Conservation (phyloP, 768 basidiomycete species). For the Roridomyces roridus region DNA sequence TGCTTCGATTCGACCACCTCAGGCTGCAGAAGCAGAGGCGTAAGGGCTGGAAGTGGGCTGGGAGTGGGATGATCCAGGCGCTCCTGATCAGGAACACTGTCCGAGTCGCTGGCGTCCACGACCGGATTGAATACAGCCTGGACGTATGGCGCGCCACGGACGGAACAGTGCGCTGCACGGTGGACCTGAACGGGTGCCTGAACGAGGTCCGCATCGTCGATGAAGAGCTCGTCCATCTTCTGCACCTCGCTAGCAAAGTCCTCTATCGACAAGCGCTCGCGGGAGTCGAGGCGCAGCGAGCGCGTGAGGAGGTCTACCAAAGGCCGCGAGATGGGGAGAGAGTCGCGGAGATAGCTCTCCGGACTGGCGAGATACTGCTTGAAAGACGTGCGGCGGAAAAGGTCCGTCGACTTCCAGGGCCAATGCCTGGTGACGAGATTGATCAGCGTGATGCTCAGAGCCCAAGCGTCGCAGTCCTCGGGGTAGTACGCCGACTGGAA, state of each 20-base stretch:
- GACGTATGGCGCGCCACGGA: no score
- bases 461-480: conserved; percentile 44
- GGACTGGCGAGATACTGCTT: conserved; percentile 35
- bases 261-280: not conserved
- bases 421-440: conserved; percentile 59
- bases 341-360: conserved; percentile 48
- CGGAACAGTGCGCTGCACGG: no score
- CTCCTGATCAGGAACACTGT: no score
- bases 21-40: no score
- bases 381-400: conserved; percentile 1
- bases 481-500: conserved; percentile 10
- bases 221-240: not conserved
- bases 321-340: conserved; percentile 54
- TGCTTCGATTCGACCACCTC: no score
- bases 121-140: no score
- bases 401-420: conserved; percentile 54
- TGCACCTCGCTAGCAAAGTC: not conserved
- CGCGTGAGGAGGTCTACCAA: conserved; percentile 13
- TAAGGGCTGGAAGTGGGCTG: no score
- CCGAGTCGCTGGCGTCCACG: no score
- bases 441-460: conserved; percentile 55
- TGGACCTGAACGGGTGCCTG: no score
- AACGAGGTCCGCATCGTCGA: conserved; percentile 9
- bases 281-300: conserved; percentile 2
- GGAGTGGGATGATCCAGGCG: no score